phyloP scores from a whole-genome alignment of 164 flowering plant species.

The Sextonia rubra region DNA sequence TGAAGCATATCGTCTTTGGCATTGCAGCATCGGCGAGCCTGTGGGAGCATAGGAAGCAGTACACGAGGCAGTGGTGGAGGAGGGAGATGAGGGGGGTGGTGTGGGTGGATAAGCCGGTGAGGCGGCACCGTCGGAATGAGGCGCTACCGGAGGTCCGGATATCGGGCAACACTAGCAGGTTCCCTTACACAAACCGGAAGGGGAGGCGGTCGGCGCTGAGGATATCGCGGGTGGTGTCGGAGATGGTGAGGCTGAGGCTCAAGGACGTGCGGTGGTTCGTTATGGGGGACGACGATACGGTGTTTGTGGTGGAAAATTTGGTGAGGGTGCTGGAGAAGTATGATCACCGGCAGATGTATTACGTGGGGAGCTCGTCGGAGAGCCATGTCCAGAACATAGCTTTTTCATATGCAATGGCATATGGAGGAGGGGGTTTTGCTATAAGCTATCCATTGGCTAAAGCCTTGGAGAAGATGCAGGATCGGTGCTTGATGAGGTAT shows the following conservation, averaged over 20 bases:
- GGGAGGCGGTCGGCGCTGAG: constrained; percentile 60
- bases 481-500: constrained; percentile 50
- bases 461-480: constrained; percentile 51
- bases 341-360: constrained; percentile 53
- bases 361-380: constrained; percentile 65
- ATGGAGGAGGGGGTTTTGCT: constrained; percentile 79
- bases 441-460: constrained; percentile 56
- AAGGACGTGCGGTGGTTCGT: constrained; percentile 60
- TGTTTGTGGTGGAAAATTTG: constrained; percentile 55
- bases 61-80: constrained; percentile 59
- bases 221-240: constrained; percentile 60
- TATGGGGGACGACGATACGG: constrained; percentile 77
- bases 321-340: constrained; percentile 52
- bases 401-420: constrained; percentile 60
- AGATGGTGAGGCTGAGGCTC: constrained; percentile 38
- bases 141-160: constrained; percentile 37
- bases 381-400: constrained; percentile 58
- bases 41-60: constrained; percentile 53
- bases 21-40: constrained; percentile 51
- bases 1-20: constrained; percentile 53
- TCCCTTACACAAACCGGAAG: constrained; percentile 33
- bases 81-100: constrained; percentile 47
- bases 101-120: constrained; percentile 45
- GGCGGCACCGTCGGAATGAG: neutral
- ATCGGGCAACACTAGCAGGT: constrained; percentile 43